Evolutionary conservation across 176 grass and related monocot species (phyloP).

Genomic region (Oryza coarctata): DNA sequence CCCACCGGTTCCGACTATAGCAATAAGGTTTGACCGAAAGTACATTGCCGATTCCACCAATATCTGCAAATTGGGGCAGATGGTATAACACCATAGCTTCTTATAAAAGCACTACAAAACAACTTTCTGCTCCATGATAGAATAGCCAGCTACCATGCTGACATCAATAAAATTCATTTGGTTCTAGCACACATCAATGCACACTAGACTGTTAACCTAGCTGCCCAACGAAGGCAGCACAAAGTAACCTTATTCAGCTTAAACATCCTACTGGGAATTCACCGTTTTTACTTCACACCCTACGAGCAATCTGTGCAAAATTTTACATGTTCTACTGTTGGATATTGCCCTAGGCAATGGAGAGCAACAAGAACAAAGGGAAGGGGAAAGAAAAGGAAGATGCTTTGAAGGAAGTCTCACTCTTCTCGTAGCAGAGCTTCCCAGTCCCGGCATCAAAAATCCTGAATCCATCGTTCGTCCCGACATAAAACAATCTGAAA

Average conservation of each 20-base stretch:
- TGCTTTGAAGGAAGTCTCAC: conserved; percentile 32
- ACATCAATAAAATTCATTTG: neutral
- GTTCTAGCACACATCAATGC: neutral
- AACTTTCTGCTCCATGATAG: neutral
- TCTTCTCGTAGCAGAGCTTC: conserved; percentile 64
- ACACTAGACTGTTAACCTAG: neutral
- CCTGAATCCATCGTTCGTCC: conserved; percentile 82
- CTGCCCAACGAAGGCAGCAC: neutral
- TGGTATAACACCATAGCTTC: neutral
- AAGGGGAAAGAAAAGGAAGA: neutral
- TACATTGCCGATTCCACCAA: conserved; percentile 83
- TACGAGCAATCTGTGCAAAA: neutral
- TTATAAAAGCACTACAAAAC: neutral
- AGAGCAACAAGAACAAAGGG: neutral
- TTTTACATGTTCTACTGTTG: neutral
- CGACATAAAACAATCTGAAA: conserved; percentile 74
- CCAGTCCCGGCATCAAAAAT: conserved; percentile 78
- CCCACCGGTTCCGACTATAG: conserved; percentile 82
- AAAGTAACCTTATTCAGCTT: neutral
- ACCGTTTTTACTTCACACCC: neutral
- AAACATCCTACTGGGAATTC: neutral
- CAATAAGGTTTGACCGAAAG: conserved; percentile 75
- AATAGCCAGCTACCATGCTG: neutral
- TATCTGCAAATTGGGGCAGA: conserved; percentile 46
- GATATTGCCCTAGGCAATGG: neutral